phyloP scores from a whole-genome alignment of 2,329 filamentous ascomycete species.

The Alternaria brassicae region DNA sequence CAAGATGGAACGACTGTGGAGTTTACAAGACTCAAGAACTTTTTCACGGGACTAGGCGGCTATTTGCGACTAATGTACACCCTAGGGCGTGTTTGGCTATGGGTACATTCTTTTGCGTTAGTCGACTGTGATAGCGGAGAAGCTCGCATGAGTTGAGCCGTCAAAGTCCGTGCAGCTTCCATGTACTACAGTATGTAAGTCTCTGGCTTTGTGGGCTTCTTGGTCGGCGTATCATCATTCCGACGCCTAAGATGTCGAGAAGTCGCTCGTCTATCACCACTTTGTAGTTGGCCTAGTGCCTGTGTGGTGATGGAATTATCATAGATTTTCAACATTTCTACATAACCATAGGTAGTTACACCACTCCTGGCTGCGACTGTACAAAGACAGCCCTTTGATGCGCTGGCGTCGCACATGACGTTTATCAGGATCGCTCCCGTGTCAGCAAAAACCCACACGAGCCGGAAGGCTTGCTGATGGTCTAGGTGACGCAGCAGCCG shows the following conservation, averaged over 20 bases:
- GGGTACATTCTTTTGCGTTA: constrained; percentile 1
- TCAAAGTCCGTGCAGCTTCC: constrained; percentile 1
- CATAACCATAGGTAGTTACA: neutral
- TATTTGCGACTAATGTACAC: constrained; percentile 8
- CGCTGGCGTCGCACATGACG: neutral
- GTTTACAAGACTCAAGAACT: neutral
- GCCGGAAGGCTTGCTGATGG: neutral
- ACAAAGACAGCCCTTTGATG: neutral
- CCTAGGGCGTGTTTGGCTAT: constrained; percentile 2
- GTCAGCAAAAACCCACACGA: too few species aligned
- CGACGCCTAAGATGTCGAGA: neutral
- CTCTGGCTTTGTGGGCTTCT: neutral
- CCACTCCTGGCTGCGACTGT: neutral
- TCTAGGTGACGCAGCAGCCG: neutral
- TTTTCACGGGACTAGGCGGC: constrained; percentile 9
- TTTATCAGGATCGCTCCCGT: neutral
- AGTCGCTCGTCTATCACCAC: neutral
- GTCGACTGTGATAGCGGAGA: neutral
- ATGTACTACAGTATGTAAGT: too few species aligned
- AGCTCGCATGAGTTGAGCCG: neutral
- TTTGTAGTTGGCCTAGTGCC: neutral
- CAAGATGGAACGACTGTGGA: neutral
- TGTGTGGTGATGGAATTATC: neutral
- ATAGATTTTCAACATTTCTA: neutral
- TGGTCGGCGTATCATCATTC: neutral